Percentiles rank a stretch among this genome's conserved stretches.
phyloP scores from a whole-genome alignment of 352 stramenopile genomes.

The Phytopythium chamaehyphon region DNA sequence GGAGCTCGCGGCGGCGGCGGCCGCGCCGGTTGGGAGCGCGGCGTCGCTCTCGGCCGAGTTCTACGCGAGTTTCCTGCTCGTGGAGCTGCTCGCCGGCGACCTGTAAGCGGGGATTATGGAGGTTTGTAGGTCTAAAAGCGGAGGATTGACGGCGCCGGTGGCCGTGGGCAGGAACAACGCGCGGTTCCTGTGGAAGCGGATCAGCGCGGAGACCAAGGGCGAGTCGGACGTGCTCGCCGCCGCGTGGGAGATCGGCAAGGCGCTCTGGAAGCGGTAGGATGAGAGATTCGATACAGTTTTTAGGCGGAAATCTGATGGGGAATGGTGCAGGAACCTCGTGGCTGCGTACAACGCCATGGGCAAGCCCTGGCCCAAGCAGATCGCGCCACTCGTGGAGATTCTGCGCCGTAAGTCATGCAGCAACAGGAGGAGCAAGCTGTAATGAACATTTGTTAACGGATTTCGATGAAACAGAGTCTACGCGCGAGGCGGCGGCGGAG shows the following conservation, averaged over 20 bases:
- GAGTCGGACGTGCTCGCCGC: conserved; percentile 30
- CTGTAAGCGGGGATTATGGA: conserved; percentile 24
- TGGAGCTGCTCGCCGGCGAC: conserved; percentile 46
- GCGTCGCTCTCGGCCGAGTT: conserved; percentile 41
- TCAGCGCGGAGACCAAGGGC: conserved; percentile 37
- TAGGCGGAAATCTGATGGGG: no score
- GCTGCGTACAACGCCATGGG: conserved; percentile 53
- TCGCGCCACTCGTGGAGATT: conserved; percentile 35
- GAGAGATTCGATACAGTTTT: no score
- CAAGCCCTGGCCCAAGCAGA: conserved; percentile 34
- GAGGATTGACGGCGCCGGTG: background rate
- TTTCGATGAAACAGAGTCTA: conserved; percentile 32
- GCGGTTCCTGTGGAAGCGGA: conserved; percentile 75
- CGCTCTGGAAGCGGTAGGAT: conserved; percentile 53
- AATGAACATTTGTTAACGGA: background rate
- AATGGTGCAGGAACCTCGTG: conserved; percentile 44
- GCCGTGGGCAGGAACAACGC: conserved; percentile 40
- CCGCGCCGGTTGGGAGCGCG: no score
- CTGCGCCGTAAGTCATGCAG: conserved; percentile 34
- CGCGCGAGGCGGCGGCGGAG: conserved; percentile 39
- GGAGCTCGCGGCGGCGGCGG: no score
- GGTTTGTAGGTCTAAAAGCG: background rate
- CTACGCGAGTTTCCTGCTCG: conserved; percentile 51
- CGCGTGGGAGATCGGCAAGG: conserved; percentile 65
- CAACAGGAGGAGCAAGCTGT: background rate